Base-by-base conservation (phyloP, 257 asterid species). In the Fraxinus cuspidata region DNA sequence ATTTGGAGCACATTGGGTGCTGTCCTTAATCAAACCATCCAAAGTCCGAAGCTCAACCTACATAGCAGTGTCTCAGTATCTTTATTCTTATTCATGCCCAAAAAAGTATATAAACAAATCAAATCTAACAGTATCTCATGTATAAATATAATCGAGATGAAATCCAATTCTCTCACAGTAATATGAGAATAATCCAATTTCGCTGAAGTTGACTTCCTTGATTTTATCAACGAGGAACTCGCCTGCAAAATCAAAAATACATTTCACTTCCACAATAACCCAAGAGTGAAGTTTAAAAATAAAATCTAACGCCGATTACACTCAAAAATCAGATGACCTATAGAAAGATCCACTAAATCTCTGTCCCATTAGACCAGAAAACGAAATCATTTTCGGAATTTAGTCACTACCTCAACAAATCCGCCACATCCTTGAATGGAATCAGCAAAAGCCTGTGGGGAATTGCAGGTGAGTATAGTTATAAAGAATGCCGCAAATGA, bases 391-490 rank as follows among this genome's bases (percentile, higher is more conserved):
- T 63, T 63, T 63, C 69, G 5, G 34, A 3, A 23, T 23, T 25
- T 27, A 25, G 69, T 23, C 74, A 74, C 63, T 23, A 92, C 99
- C 99, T 91, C 99, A 31, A 95, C 90, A 81, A 95, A 95, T 84
- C 99, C 99, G 35, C 99, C 99, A 79, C 99, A 95, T 83, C 99
- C 99, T 83, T 88, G 95, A 78, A 95, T 91, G 31, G 94, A 83
- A 91, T 95, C 94, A 37, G 96, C 89, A 71, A 70, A 60, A 67
- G 79, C 88, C 58, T 64, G 75, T 29, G 85, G 76, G 56, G 79
- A 83, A 77, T 74, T 35, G 64, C 69, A 76, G 73, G 83, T 53
- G 27, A 87, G 67, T 47, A 83, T 3, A 42, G 77, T 51, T 1
- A 81, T 71, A 47, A 83, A 77, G 32, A 85, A 49, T 3, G 31